Conservation (phyloP, 2,329 filamentous ascomycete species). For the Scytalidium sp. region DNA sequence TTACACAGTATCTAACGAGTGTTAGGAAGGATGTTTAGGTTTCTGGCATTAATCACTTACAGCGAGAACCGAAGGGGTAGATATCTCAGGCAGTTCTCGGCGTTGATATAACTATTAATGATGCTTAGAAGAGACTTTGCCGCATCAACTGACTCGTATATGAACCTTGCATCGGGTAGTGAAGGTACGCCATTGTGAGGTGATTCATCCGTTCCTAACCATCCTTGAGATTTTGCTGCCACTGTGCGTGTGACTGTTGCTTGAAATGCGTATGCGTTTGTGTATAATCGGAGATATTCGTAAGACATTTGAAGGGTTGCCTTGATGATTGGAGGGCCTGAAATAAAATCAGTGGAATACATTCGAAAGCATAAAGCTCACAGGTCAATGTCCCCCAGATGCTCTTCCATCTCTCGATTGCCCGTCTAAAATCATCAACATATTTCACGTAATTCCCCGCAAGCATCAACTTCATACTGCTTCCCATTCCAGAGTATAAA, state of each 20-base stretch:
- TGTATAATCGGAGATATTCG: slow-evolving; percentile 68
- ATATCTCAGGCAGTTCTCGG: slow-evolving; percentile 53
- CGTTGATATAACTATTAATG: slow-evolving; percentile 56
- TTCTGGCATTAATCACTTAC: slow-evolving; percentile 33
- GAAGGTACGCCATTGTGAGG: slow-evolving; percentile 52
- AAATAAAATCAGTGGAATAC: slow-evolving; percentile 12
- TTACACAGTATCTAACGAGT: slow-evolving; percentile 44
- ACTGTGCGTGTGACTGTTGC: slow-evolving; percentile 55
- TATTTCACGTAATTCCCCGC: slow-evolving; percentile 72
- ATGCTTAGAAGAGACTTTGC: slow-evolving; percentile 59
- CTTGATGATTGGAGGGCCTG: slow-evolving; percentile 61
- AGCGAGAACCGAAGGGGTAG: slow-evolving; percentile 61
- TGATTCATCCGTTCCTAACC: slow-evolving; percentile 19
- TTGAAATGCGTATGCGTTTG: slow-evolving; percentile 72
- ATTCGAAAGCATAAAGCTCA: slow-evolving; percentile 26
- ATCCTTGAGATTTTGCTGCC: slow-evolving; percentile 11
- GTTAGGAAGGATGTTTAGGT: slow-evolving; percentile 11
- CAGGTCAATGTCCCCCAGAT: slow-evolving; percentile 65
- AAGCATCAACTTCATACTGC: slow-evolving; percentile 65
- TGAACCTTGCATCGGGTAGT: slow-evolving; percentile 60
- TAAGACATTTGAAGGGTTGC: slow-evolving; percentile 66
- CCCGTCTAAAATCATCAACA: slow-evolving; percentile 67
- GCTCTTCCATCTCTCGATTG: slow-evolving; percentile 69
- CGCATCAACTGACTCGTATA: slow-evolving; percentile 62
- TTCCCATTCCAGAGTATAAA: slow-evolving; percentile 66